phyloP scores from a whole-genome alignment of 2,329 filamentous ascomycete species.

The Trichoderma atrobrunneum region DNA sequence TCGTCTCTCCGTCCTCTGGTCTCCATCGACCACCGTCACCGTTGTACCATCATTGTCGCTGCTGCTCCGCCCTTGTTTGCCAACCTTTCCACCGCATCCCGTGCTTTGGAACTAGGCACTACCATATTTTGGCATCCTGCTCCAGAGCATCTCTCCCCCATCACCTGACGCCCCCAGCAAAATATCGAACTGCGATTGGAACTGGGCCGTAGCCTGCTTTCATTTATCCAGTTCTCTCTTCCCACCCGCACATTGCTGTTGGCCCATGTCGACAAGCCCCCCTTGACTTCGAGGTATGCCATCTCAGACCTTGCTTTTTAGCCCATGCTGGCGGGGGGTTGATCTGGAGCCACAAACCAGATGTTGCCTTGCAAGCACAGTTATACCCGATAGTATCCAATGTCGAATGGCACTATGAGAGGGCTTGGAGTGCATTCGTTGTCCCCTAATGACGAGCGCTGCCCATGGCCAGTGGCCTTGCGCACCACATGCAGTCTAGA shows the following conservation, averaged over 20 bases:
- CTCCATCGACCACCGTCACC: conserved; percentile 15
- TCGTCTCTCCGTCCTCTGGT: background rate
- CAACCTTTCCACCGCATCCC: background rate
- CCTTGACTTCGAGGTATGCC: conserved; percentile 8
- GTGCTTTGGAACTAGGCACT: background rate
- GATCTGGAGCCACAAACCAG: background rate
- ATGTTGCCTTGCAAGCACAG: background rate
- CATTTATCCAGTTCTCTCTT: background rate
- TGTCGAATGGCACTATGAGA: conserved; percentile 9
- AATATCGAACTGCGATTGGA: background rate
- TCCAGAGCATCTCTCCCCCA: background rate
- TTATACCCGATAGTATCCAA: conserved; percentile 15
- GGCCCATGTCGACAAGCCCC: conserved; percentile 8
- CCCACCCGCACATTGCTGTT: background rate
- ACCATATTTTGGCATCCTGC: background rate
- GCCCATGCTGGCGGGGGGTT: conserved; percentile 4
- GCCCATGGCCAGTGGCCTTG: conserved; percentile 10
- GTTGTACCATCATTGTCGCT: background rate
- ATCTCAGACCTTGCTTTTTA: background rate
- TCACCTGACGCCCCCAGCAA: background rate
- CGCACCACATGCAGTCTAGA: conserved; percentile 14
- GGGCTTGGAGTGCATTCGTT: background rate
- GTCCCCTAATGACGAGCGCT: conserved; percentile 9
- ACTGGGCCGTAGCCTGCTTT: background rate
- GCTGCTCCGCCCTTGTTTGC: background rate